Evolutionary conservation across 228 moss, liverwort and hornwort genomes (phyloP), one percentile per base, ranked within the genome.

Genomic region (Sphagnum fallax): DNA sequence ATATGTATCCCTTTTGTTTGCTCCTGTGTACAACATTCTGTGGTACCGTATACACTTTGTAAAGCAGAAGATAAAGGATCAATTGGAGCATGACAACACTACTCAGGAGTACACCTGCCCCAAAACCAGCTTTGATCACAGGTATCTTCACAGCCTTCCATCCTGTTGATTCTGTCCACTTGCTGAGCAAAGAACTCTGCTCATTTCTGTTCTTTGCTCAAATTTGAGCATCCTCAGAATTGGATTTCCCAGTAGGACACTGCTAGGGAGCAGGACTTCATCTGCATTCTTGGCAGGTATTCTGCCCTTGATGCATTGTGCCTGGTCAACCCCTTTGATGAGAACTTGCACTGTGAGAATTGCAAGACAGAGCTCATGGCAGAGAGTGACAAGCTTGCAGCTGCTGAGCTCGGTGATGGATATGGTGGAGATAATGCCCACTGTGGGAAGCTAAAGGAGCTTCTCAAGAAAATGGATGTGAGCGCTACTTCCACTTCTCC

Each of bases 21-120:
- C 16, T 75, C 10, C 6, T 65, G 72, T 74, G 65, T 98, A 76
- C 81, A 94, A 94, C 72, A 90, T 94, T 75, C 86, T 98, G 71
- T 90, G 94, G 6, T 98, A 98, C 71, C 88, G 92, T 51, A 98
- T 98, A 78, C 94, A 94, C 73, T 90, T 92, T 65, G 91, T 90
- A 64, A 92, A 90, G 79, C 93, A 92, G 81, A 98, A 94, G 81
- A 90, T 98, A 64, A 98, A 93, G 74, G 94, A 98, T 79, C 92
- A 98, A 77, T 74, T 98, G 83, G 94, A 98, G 78, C 94, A 98
- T 76, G 80, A 94, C 76, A 94, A 98, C 75, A 90, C 98, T 55
- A 84, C 94, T 71, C 98, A 98, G 70, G 98, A 98, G 72, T 94
- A 98, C 74, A 79, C 92, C 74, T 98, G 98, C 80, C 94, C 98